Conservation (phyloP, 2,329 filamentous ascomycete species). For the Immersiporthe knoxdaviesiana region DNA sequence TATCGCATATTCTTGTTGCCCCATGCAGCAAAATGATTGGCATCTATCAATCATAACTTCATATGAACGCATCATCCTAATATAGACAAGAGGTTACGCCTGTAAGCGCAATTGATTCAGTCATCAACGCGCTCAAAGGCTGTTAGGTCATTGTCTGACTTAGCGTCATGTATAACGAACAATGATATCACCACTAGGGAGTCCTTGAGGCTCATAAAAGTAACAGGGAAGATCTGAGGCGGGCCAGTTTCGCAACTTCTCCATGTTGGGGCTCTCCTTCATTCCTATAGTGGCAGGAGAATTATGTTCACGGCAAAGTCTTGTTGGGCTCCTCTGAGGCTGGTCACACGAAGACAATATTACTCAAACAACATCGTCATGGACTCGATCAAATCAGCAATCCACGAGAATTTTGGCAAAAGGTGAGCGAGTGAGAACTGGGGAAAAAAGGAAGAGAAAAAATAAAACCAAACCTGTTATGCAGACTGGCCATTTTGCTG, state of each 20-base stretch:
- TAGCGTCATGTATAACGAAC: constrained; percentile 5
- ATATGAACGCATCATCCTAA: neutral
- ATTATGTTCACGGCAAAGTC: constrained; percentile 1
- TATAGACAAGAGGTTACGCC: neutral
- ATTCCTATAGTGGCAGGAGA: neutral
- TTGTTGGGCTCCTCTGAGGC: neutral
- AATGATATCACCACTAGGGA: constrained; percentile 24
- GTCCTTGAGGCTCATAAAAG: neutral
- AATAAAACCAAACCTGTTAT: no score
- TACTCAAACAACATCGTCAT: constrained; percentile 8
- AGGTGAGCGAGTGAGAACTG: constrained; percentile 30
- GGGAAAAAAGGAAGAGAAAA: no score
- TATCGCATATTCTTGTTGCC: neutral
- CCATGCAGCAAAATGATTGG: neutral
- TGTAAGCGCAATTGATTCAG: neutral
- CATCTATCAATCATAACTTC: neutral
- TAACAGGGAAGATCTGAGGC: neutral
- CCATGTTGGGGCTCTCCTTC: neutral
- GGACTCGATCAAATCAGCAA: constrained; percentile 20
- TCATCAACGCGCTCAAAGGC: neutral
- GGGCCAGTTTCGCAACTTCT: neutral
- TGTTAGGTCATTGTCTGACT: neutral
- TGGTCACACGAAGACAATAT: neutral
- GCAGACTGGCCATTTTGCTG: no score
- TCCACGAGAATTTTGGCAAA: constrained; percentile 35